These are phyloP conservation scores for Leptomonas seymouri DNA, from an alignment of 208 protist species.

Conservation along the genomic window DNA sequence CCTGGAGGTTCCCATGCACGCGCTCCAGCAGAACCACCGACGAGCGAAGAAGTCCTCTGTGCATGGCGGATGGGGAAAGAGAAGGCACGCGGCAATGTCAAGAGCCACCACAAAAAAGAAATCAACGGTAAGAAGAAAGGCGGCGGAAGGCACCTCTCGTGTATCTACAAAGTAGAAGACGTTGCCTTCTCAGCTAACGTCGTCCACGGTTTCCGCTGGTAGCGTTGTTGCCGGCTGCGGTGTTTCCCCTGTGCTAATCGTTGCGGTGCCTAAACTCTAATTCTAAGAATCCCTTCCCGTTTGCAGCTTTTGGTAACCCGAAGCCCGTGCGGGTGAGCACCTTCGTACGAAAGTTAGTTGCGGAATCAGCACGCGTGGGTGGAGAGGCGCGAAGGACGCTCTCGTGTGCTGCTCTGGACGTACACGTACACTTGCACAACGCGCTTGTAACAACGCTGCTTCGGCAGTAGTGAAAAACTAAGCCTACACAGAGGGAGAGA, in stretches of 20 bases:
- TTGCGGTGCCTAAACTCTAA: too few species aligned
- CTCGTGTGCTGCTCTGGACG: not conserved
- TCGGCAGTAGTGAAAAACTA: slow-evolving; percentile 1
- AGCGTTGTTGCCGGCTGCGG: too few species aligned
- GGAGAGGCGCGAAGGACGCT: too few species aligned
- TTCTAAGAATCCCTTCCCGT: too few species aligned
- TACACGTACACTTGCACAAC: not conserved
- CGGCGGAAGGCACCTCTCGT: not conserved
- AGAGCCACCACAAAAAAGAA: not conserved
- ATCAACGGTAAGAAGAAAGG: not conserved
- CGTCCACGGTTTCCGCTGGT: too few species aligned
- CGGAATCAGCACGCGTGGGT: too few species aligned
- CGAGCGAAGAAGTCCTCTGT: slow-evolving; percentile 44
- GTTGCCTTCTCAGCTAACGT: too few species aligned
- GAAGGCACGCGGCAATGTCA: not conserved
- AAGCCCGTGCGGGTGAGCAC: too few species aligned
- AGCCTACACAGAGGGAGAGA: not conserved
- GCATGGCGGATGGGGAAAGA: slow-evolving; percentile 15
- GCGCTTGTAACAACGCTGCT: not conserved
- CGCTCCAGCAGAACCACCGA: slow-evolving; percentile 48
- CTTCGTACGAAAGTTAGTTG: too few species aligned
- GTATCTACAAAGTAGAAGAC: too few species aligned
- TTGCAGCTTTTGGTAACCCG: not conserved
- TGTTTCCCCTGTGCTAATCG: too few species aligned
- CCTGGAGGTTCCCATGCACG: slow-evolving; percentile 92